Percentiles rank a stretch among this genome's conserved stretches.
These are phyloP conservation scores for Leishmania lainsoni DNA, from an alignment of 208 protist species.

Conservation along the genomic window DNA sequence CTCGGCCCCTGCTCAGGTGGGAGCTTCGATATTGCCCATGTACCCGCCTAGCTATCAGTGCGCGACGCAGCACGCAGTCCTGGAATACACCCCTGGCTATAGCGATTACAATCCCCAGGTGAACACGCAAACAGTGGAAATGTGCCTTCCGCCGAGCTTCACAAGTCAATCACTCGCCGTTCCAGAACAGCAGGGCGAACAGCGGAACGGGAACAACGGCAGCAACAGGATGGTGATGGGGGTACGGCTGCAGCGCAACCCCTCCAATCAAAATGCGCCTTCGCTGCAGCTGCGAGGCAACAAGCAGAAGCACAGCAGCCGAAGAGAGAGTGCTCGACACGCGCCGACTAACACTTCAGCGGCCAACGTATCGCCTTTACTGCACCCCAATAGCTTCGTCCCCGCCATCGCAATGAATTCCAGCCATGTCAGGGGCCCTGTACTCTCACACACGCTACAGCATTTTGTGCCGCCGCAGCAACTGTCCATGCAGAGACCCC, in stretches of 20 bases:
- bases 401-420: background rate
- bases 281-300: conserved; percentile 4
- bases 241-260: background rate
- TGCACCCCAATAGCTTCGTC: background rate
- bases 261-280: background rate
- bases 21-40: background rate
- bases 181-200: background rate
- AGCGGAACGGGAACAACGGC: background rate
- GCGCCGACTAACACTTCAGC: background rate
- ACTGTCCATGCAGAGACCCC: background rate
- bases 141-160: conserved; percentile 22
- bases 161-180: conserved; percentile 14
- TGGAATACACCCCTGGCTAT: conserved; percentile 22
- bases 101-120: conserved; percentile 34
- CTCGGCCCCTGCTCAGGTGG: background rate
- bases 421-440: background rate
- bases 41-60: conserved; percentile 11
- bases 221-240: background rate
- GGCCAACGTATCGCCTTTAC: background rate
- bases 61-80: conserved; percentile 16
- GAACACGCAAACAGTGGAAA: conserved; percentile 38
- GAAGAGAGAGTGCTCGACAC: background rate
- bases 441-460: conserved; percentile 11
- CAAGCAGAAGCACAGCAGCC: conserved; percentile 4
- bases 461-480: background rate